phyloP scores from a whole-genome alignment of 768 basidiomycete species.

The Auriscalpium microsporum region DNA sequence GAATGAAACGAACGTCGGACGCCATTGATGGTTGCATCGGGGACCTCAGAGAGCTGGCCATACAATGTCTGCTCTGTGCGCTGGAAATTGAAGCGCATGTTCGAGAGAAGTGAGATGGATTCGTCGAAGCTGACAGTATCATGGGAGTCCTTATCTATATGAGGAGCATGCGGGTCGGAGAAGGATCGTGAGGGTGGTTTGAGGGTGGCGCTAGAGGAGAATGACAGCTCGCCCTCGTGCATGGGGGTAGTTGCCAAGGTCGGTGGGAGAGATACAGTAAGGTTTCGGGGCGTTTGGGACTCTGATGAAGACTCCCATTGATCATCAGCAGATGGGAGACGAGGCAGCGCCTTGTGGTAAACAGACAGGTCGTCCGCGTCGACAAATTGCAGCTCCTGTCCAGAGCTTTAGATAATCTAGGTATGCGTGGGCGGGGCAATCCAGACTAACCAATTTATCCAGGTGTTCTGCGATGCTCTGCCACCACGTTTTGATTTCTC shows the following conservation, averaged over 20 bases:
- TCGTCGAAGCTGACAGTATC: slow-evolving; percentile 19
- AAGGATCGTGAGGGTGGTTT: not conserved
- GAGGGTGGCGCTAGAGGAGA: not conserved
- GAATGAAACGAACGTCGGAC: slow-evolving; percentile 50
- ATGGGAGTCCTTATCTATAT: slow-evolving; percentile 11
- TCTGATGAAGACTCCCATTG: slow-evolving; percentile 32
- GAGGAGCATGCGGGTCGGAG: not conserved
- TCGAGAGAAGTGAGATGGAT: slow-evolving; percentile 34
- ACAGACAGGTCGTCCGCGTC: slow-evolving; percentile 5
- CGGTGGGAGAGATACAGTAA: slow-evolving; percentile 15
- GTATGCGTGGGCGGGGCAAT: not conserved
- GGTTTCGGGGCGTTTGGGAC: slow-evolving; percentile 3
- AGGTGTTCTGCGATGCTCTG: slow-evolving; percentile 52
- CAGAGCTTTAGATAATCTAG: not conserved
- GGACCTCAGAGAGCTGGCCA: slow-evolving; percentile 40
- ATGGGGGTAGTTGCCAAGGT: slow-evolving; percentile 6
- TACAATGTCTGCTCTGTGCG: slow-evolving; percentile 53
- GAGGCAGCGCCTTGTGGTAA: slow-evolving; percentile 44
- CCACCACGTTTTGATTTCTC: slow-evolving; percentile 64
- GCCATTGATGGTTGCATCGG: slow-evolving; percentile 45
- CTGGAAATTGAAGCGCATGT: slow-evolving; percentile 50
- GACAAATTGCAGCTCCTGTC: slow-evolving; percentile 37
- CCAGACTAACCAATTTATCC: slow-evolving; percentile 43
- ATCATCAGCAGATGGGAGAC: slow-evolving; percentile 50
- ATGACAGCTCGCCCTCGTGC: not conserved